Conservation (phyloP, 768 basidiomycete species). For the Lepiota subincarnata region DNA sequence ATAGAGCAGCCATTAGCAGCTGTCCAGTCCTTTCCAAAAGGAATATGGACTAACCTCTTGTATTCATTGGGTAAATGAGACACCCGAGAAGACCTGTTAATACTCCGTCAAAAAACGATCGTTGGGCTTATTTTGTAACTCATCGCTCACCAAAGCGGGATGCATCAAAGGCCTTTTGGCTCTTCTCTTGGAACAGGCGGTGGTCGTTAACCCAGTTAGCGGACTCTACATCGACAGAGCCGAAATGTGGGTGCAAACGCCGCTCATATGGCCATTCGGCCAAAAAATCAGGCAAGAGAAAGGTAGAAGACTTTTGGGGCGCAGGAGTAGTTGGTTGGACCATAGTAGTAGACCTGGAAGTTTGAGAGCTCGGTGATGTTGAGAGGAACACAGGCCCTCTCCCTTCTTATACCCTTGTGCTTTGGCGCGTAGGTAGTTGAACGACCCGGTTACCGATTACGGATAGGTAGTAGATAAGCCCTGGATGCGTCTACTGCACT, state of each 20-base stretch:
- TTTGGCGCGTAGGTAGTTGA: no score
- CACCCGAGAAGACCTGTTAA: slow-evolving; percentile 11
- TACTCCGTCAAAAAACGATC: neutral
- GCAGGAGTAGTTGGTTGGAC: no score
- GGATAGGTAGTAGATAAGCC: no score
- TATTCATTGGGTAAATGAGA: neutral
- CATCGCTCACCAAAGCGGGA: slow-evolving; percentile 19
- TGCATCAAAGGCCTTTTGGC: slow-evolving; percentile 19
- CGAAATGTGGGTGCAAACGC: slow-evolving; percentile 8
- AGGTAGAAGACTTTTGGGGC: neutral
- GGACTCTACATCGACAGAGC: slow-evolving; percentile 20
- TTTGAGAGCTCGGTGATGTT: no score
- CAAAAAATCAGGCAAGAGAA: slow-evolving; percentile 8
- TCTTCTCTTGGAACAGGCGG: slow-evolving; percentile 20
- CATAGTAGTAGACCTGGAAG: no score
- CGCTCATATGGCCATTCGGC: slow-evolving; percentile 10
- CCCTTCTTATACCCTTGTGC: no score
- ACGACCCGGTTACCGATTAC: no score
- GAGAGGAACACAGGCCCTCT: no score
- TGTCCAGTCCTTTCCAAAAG: no score
- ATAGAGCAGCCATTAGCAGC: no score
- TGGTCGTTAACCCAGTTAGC: slow-evolving; percentile 21
- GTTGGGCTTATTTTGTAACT: neutral
- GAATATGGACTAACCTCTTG: neutral
- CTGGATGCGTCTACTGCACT: no score